Base-by-base conservation (phyloP, 352 stramenopile genomes). In the Pythium utonaiense region DNA sequence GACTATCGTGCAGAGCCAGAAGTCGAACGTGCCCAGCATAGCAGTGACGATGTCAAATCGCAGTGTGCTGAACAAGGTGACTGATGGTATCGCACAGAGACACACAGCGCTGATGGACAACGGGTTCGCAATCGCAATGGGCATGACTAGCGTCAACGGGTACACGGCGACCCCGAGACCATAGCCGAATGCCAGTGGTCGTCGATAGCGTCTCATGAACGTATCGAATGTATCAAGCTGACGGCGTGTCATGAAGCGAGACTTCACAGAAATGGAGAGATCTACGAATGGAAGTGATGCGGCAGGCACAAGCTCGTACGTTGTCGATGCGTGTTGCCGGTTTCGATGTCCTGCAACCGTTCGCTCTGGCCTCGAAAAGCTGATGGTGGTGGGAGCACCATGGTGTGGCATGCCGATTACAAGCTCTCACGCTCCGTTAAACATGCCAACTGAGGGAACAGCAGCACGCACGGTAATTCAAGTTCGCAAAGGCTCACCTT, bases 1-100 rank as follows among this genome's bases (percentile, higher is more conserved):
- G 6, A 55, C 38, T 36, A 67, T 21, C 0, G 48, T 55, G n/a
- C 38, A 53, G 19, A 59, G 62, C 53, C 60, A 65, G 47, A 62
- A 56, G 21, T 67, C 60, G 38, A 54, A 67, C 4, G 60, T 58
- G 6, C 16, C 13, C 9, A 58, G n/a, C 45, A 67, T 45, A 3
- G 62, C 36, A 6, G 9, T 47, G 25, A 67, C 38, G 12, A 59
- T 31, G 38, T 67, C 51, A 24, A 36, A 62, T 6, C 60, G 54
- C 16, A 67, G 28, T 27, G 51, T 57, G 22, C 31, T 57, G 51
- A 48, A 36, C 34, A 57, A 14, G 10, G 51, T 28, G 25, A 57
- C 24, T 1, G 51, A 47, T 7, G 51, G 34, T 9, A 57, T 28
- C 1, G 51, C 19, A 4, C 51, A 47, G 2, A 57, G 6, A n/a